Conservation (phyloP, 352 stramenopile genomes). For the Phytophthora ohioensis region DNA sequence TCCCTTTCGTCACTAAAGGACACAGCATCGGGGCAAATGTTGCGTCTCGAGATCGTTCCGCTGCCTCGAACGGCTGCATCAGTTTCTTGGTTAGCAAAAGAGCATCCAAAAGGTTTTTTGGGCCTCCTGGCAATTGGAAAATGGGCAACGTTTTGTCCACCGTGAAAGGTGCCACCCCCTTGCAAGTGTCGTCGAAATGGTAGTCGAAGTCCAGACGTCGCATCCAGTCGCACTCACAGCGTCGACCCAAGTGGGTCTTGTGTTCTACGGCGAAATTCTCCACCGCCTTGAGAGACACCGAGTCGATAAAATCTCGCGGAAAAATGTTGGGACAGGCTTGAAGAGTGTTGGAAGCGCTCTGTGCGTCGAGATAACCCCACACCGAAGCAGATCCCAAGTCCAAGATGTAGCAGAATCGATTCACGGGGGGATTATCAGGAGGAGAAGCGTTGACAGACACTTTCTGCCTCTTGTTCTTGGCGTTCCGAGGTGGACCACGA, state of each 20-base stretch:
- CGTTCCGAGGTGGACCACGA: not conserved
- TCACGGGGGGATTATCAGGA: not conserved
- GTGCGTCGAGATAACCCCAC: conserved; percentile 21
- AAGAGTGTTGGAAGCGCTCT: conserved; percentile 10
- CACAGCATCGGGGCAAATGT: conserved; percentile 11
- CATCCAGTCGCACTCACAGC: conserved; percentile 36
- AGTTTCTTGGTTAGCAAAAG: conserved; percentile 17
- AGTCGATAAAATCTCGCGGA: conserved; percentile 12
- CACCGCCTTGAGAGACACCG: conserved; percentile 18
- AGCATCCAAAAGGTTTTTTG: conserved; percentile 13
- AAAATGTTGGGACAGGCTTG: conserved; percentile 15
- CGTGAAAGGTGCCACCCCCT: not conserved
- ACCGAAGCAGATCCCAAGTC: conserved; percentile 19
- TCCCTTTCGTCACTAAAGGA: conserved; percentile 5
- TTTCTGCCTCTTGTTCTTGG: conserved; percentile 26
- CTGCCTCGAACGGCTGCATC: conserved; percentile 14
- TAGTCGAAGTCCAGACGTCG: conserved; percentile 23
- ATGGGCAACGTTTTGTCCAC: conserved; percentile 25
- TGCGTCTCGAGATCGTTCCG: conserved; percentile 2
- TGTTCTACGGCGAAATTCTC: conserved; percentile 22
- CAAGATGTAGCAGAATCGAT: conserved; percentile 23
- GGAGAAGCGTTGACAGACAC: not conserved
- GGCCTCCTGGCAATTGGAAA: conserved; percentile 15
- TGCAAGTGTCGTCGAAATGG: conserved; percentile 16
- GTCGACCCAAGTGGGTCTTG: conserved; percentile 26